A percentile compares a stretch with the other conserved stretches of the same genome.
phyloP scores from a whole-genome alignment of 306 rosid species.

The Betula pendula region DNA sequence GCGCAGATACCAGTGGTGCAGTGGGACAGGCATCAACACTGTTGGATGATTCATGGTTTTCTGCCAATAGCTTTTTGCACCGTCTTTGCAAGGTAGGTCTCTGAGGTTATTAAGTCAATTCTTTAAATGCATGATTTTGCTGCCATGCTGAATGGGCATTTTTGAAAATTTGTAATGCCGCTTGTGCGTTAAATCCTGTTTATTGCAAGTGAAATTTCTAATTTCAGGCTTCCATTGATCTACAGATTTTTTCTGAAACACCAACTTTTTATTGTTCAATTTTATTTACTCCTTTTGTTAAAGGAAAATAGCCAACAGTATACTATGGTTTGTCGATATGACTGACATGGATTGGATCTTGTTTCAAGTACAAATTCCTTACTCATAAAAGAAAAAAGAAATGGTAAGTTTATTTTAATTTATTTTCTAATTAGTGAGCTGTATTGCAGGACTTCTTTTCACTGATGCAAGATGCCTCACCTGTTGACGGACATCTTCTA shows the following conservation, averaged over 20 bases:
- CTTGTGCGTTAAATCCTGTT: neutral
- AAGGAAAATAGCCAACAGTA: neutral
- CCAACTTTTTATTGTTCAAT: neutral
- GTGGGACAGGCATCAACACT: conserved; percentile 40
- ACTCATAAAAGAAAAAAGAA: neutral
- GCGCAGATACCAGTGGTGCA: conserved; percentile 10
- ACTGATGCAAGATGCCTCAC: conserved; percentile 60
- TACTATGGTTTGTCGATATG: conserved; percentile 13
- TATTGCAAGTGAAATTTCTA: neutral
- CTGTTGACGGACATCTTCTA: conserved; percentile 84
- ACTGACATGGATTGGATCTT: conserved; percentile 3
- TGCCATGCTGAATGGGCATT: neutral
- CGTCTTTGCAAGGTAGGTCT: conserved; percentile 69
- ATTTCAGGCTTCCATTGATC: neutral
- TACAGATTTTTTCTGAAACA: neutral
- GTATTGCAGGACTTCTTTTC: conserved; percentile 74
- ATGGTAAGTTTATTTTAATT: conserved; percentile 9
- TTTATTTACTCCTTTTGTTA: neutral
- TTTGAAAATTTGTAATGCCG: neutral
- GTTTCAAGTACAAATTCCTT: neutral
- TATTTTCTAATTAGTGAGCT: conserved; percentile 14
- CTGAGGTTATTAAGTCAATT: neutral
- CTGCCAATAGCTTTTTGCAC: conserved; percentile 64
- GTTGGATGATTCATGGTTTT: conserved; percentile 79
- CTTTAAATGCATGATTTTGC: conserved; percentile 9